A percentile compares a stretch with the other conserved stretches of the same genome.
Conservation (phyloP, 179 eudicot genomes). For the Dionaea muscipula region DNA sequence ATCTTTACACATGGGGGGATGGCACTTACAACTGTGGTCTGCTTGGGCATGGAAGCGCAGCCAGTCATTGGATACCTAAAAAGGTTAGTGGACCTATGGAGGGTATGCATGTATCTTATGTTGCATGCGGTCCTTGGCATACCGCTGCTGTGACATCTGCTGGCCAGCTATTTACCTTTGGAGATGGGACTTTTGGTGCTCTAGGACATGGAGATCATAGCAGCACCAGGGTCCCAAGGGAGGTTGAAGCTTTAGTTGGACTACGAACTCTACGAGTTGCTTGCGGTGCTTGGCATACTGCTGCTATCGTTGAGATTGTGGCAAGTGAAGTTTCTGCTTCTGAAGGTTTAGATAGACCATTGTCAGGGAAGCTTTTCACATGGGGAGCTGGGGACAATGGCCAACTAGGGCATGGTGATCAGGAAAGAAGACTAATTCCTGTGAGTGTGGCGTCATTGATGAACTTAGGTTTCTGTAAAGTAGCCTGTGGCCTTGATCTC, state of each 20-base stretch:
- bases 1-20: constrained; percentile 88
- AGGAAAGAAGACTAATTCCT: constrained; percentile 50
- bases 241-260: constrained; percentile 63
- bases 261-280: constrained; percentile 44
- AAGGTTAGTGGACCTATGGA: constrained; percentile 56
- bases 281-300: constrained; percentile 95
- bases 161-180: constrained; percentile 80
- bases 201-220: constrained; percentile 74
- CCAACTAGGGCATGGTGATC: constrained; percentile 83
- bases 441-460: constrained; percentile 30
- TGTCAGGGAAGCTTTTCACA: constrained; percentile 57
- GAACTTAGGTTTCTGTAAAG: constrained; percentile 35
- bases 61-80: constrained; percentile 74
- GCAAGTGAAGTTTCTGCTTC: constrained; percentile 18
- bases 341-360: constrained; percentile 23
- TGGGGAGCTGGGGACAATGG: constrained; percentile 94
- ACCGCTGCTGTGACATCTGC: constrained; percentile 62
- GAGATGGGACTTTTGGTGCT: constrained; percentile 93
- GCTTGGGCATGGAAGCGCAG: constrained; percentile 72
- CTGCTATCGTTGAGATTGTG: constrained; percentile 61
- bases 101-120: constrained; percentile 42
- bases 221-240: constrained; percentile 46
- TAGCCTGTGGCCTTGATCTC: constrained; percentile 64
- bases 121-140: constrained; percentile 96
- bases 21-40: constrained; percentile 48